These are phyloP conservation scores for Barbatosphaeria neglecta DNA, from an alignment of 495 filamentous ascomycete species.

Conservation along the genomic window DNA sequence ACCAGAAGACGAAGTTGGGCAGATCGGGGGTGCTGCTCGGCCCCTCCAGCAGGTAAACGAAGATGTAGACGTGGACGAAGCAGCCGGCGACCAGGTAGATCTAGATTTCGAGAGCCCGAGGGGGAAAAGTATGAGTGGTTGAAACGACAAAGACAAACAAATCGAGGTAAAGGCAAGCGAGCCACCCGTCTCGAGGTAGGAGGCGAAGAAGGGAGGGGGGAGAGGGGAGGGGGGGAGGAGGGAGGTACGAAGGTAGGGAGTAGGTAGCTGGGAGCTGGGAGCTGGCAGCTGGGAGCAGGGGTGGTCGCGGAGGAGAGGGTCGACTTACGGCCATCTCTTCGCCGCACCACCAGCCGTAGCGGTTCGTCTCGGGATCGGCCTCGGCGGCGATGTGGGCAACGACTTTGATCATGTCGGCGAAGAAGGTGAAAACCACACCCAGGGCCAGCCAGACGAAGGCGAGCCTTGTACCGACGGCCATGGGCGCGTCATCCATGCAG, in stretches of 20 bases:
- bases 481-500: constrained; percentile 7
- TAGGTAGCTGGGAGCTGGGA: no score
- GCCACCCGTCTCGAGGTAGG: neutral
- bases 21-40: constrained; percentile 47
- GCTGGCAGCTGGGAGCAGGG: no score
- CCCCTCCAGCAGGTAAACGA: constrained; percentile 57
- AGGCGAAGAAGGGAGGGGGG: neutral
- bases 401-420: constrained; percentile 56
- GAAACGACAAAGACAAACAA: neutral
- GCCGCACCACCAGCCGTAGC: constrained; percentile 70
- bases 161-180: neutral
- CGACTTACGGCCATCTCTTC: constrained; percentile 60
- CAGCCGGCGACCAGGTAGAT: constrained; percentile 54
- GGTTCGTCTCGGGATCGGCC: neutral
- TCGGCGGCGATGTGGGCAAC: constrained; percentile 51
- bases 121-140: neutral
- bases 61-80: constrained; percentile 24
- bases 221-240: no score
- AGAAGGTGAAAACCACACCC: constrained; percentile 47
- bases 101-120: constrained; percentile 25
- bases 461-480: constrained; percentile 35
- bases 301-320: no score
- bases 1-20: constrained; percentile 54
- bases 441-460: constrained; percentile 57
- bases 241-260: no score